A percentile compares a stretch with the other conserved stretches of the same genome.
Evolutionary conservation across 352 stramenopile species (phyloP).

Genomic region (Phytophthora agathidicida): DNA sequence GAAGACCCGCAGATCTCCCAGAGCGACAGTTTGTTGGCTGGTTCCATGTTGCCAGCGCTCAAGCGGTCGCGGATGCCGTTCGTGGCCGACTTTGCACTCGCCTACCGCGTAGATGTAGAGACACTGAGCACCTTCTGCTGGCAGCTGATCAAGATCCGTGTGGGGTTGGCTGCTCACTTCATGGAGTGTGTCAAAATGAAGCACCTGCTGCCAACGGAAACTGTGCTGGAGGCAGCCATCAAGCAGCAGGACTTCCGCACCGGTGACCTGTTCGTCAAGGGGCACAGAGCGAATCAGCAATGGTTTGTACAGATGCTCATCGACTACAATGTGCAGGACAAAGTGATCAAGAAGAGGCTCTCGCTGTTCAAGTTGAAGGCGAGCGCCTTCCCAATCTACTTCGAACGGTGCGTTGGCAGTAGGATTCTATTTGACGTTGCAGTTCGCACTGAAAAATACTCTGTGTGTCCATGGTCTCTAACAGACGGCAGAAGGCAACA

Average conservation of each 20-base stretch:
- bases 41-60: constrained; percentile 46
- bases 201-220: constrained; percentile 43
- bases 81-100: constrained; percentile 47
- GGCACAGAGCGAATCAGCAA: constrained; percentile 40
- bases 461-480: no score
- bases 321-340: constrained; percentile 48
- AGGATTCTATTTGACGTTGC: neutral
- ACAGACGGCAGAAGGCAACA: constrained; percentile 48
- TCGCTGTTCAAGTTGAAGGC: constrained; percentile 59
- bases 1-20: constrained; percentile 26
- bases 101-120: constrained; percentile 41
- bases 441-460: no score
- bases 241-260: constrained; percentile 59
- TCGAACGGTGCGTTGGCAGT: constrained; percentile 41
- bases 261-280: constrained; percentile 62
- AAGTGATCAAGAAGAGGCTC: constrained; percentile 77
- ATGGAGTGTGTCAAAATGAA: constrained; percentile 52
- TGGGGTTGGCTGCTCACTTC: constrained; percentile 48
- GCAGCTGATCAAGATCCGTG: constrained; percentile 30
- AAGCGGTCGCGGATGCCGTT: constrained; percentile 38
- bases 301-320: constrained; percentile 64
- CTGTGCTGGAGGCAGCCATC: constrained; percentile 48
- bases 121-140: constrained; percentile 40
- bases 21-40: constrained; percentile 47
- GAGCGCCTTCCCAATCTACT: constrained; percentile 62